These are phyloP conservation scores for Aspergillus sclerotiicarbonarius DNA, from an alignment of 495 filamentous ascomycete species.

Conservation along the genomic window DNA sequence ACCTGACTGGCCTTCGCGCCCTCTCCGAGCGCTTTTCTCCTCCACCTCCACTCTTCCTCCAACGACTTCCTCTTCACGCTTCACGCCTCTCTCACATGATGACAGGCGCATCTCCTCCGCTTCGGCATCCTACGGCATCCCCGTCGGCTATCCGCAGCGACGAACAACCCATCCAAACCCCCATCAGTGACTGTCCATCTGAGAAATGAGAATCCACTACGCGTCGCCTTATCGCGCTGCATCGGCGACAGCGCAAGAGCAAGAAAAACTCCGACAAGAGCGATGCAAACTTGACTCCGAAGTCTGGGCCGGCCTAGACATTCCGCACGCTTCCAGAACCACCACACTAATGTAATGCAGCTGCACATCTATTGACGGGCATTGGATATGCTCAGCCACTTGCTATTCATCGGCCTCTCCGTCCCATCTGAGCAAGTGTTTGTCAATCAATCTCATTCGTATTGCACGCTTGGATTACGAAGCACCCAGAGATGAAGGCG, in stretches of 20 bases:
- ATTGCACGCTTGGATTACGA: no score
- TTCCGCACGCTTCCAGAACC: slow-evolving; percentile 1
- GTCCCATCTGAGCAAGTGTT: neutral
- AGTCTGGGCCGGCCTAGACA: slow-evolving; percentile 13
- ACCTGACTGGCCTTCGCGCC: neutral
- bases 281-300: neutral
- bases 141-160: neutral
- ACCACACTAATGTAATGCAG: slow-evolving; percentile 5
- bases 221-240: neutral
- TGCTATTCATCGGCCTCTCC: neutral
- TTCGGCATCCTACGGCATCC: neutral
- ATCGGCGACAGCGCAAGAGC: neutral
- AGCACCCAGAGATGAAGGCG: no score
- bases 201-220: neutral
- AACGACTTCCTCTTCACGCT: neutral
- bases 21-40: no score
- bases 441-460: neutral
- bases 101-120: neutral
- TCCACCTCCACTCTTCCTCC: neutral
- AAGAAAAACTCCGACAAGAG: neutral
- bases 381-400: neutral
- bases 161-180: neutral
- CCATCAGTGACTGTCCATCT: neutral
- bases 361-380: neutral
- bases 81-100: neutral